Conservation (phyloP, 2,329 filamentous ascomycete genomes). For the Ophiostoma pallidulum region DNA sequence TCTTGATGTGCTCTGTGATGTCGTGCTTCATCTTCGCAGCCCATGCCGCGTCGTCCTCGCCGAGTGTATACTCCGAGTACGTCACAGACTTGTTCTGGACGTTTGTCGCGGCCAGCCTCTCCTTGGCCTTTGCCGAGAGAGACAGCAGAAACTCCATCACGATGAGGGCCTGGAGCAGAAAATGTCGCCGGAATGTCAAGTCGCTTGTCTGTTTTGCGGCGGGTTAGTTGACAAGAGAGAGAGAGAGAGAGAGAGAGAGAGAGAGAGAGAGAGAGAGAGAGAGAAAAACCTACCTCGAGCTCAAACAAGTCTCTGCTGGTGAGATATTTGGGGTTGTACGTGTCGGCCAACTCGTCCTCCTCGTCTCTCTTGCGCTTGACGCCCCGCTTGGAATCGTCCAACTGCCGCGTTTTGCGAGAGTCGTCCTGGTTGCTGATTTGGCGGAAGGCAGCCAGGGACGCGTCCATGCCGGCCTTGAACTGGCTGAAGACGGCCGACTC, state of each 20-base stretch:
- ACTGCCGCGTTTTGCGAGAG: conserved; percentile 34
- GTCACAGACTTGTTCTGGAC: conserved; percentile 76
- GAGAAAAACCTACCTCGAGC: conserved; percentile 62
- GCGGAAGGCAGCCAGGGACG: conserved; percentile 48
- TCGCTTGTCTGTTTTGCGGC: conserved; percentile 65
- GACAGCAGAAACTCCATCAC: conserved; percentile 93
- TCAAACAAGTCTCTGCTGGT: conserved; percentile 97
- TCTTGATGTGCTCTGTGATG: conserved; percentile 76
- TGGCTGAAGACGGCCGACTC: conserved; percentile 60
- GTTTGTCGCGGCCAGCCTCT: conserved; percentile 59
- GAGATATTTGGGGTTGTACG: conserved; percentile 95
- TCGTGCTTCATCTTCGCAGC: conserved; percentile 63
- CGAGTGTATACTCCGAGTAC: conserved; percentile 64
- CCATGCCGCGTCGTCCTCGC: conserved; percentile 86
- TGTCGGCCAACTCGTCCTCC: conserved; percentile 50
- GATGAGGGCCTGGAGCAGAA: conserved; percentile 90
- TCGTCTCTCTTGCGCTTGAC: conserved; percentile 62
- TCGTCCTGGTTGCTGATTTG: conserved; percentile 40
- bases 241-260: too few relatives aligned
- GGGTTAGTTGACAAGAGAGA: too few relatives aligned
- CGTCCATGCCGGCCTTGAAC: conserved; percentile 70
- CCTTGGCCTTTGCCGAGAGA: conserved; percentile 70
- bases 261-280: too few relatives aligned
- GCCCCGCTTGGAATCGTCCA: conserved; percentile 55
- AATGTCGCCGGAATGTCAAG: conserved; percentile 84